Base-by-base conservation (phyloP, 1,284 basidiomycete species). In the Agaricales sp. region DNA sequence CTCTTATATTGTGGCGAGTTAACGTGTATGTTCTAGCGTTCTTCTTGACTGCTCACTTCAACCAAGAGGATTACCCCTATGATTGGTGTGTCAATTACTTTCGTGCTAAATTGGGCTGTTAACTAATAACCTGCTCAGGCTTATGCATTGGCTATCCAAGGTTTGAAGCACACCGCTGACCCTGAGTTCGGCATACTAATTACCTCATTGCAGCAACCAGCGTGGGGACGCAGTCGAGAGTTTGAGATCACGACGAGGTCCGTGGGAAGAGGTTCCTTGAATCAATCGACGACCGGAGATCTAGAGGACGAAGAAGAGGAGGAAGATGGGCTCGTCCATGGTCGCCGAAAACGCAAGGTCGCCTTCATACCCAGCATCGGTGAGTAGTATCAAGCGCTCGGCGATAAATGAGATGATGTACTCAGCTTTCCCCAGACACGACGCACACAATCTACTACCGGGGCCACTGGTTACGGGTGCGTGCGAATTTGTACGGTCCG, bases 111-210 rank as follows among this genome's bases (percentile, higher is more conserved):
- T 52, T 47, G 20, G 54, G 21, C 8, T 51, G 14, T 46, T 51
- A 24, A 14, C 49, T 16, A 51, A 46, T 53, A 26, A 53, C 47
- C 46, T n/a, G n/a, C 25, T 38, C 56, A 87, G 86, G 86, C 62
- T 89, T 56, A 87, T 90, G 85, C 82, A 88, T 58, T 89, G 86
- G 86, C 69, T 89, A 44, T 74, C 85, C 20, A 89, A 89, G 75
- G 86, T 80, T 57, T 50, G 63, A 53, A 41, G n/a, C n/a, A n/a
- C n/a, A n/a, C n/a, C n/a, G n/a, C n/a, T 44, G 37, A 45, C 44
- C 44, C 43, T 52, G 14, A 21, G 18, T 30, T 21, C 25, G 13
- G 4, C 13, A n/a, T n/a, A n/a, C n/a, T n/a, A n/a, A n/a, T n/a
- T n/a, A n/a, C n/a, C n/a, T n/a, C 20, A 35, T 38, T 50, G 57